Conservation (phyloP, 1,139 yeast genomes). For the Waltiozyma sp. region DNA sequence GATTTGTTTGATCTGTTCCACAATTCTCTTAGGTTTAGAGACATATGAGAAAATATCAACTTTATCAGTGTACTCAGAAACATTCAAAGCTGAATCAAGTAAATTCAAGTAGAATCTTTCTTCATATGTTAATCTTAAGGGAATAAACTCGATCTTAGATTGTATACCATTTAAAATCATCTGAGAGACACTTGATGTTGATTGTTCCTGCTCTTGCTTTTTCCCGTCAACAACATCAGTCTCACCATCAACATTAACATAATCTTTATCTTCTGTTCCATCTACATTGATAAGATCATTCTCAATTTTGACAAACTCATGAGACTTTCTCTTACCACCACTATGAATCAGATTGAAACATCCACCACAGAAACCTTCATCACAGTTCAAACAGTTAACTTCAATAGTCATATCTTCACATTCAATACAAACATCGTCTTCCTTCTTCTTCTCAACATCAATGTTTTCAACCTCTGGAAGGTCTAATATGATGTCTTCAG, state of each 20-base stretch:
- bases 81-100: conserved; percentile 60
- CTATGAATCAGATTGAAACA: conserved; percentile 57
- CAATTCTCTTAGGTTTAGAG: conserved; percentile 55
- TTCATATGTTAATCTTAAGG: conserved; percentile 50
- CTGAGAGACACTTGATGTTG: background rate
- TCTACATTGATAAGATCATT: conserved; percentile 10
- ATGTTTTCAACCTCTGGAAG: conserved; percentile 12
- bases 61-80: conserved; percentile 64
- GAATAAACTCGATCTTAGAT: conserved; percentile 44
- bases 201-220: background rate
- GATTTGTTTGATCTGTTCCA: conserved; percentile 57
- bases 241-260: conserved; percentile 8
- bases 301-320: conserved; percentile 25
- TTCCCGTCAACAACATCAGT: no score
- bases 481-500: conserved; percentile 10
- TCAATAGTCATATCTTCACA: conserved; percentile 64
- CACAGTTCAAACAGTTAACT: conserved; percentile 43
- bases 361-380: conserved; percentile 54
- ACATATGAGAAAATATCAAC: conserved; percentile 55
- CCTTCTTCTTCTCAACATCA: conserved; percentile 16
- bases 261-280: conserved; percentile 12
- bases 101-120: conserved; percentile 56
- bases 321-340: conserved; percentile 45
- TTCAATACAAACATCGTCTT: conserved; percentile 42
- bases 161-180: conserved; percentile 24